Evolutionary conservation across 208 protist species (phyloP).

Genomic region (Leptomonas seymouri): DNA sequence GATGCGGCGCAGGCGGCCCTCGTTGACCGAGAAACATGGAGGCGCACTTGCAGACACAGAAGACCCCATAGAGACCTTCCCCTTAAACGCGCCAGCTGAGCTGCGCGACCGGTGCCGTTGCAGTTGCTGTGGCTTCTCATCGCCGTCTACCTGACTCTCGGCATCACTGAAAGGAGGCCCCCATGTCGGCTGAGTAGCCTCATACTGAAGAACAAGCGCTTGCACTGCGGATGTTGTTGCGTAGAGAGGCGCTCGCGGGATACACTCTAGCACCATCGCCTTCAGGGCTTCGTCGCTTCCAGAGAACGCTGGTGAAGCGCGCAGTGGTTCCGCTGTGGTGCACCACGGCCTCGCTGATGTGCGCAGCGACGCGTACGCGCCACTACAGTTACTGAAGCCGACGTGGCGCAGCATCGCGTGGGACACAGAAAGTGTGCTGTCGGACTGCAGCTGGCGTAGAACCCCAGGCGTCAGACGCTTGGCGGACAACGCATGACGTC

Average conservation of each 20-base stretch:
- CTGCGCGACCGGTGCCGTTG: too few species aligned
- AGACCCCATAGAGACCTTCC: too few species aligned
- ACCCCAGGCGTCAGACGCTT: too few species aligned
- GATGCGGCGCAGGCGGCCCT: slow-evolving; percentile 10
- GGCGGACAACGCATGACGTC: too few species aligned
- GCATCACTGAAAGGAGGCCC: too few species aligned
- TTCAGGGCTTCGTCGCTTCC: not conserved
- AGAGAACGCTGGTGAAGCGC: not conserved
- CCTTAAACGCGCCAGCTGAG: too few species aligned
- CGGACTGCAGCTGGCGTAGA: too few species aligned
- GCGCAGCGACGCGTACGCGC: not conserved
- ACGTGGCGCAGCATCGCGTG: too few species aligned
- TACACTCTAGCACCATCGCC: slow-evolving; percentile 8
- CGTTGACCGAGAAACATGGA: not conserved
- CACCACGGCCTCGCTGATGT: not conserved
- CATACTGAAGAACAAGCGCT: not conserved
- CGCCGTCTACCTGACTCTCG: too few species aligned
- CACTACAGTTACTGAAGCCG: not conserved
- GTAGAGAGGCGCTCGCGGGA: slow-evolving; percentile 18
- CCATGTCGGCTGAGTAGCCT: not conserved
- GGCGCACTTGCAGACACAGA: not conserved
- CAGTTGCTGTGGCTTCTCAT: too few species aligned
- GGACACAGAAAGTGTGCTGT: too few species aligned
- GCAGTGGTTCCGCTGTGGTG: not conserved
- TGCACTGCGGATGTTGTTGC: not conserved